Base-by-base conservation (phyloP, 1,284 basidiomycete genomes). In the Rhodotorula sp. region DNA sequence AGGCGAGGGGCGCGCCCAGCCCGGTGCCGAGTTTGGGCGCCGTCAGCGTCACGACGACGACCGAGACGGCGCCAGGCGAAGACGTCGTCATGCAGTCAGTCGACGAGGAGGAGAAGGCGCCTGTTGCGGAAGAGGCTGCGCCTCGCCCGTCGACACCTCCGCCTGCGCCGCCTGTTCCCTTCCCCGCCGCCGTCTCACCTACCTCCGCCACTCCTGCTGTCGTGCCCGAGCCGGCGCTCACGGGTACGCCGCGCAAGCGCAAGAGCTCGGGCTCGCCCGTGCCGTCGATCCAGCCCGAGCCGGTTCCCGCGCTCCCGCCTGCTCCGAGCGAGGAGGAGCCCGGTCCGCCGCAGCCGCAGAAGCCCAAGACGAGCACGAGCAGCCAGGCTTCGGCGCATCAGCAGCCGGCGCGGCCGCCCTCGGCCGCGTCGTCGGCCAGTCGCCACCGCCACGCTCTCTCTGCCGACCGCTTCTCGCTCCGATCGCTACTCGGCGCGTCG, bases 401-500 rank as follows among this genome's bases (percentile, higher is more conserved):
- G 34, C 53, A 67, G 66, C 52, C 60, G n/a, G 27, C 61, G 19
- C 46, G 34, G 9, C 54, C 55, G 4, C 59, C 55, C 1, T 78
- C 78, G 2, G 65, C 66, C n/a, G 67, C 68, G 7, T 85, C 86
- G 27, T 83, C 50, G 56, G 53, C 77, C 70, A 81, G 84, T 48
- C 84, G 87, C 46, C 85, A 87, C 74, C 82, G 85, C 73, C 87
- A 87, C 71, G 88, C 88, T 16, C 80, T 89, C 71, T 90, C 89
- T 0, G 84, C 90, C 73, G 90, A 90, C 83, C 89, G 89, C 79
- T 89, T 90, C 78, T 88, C 87, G n/a, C 84, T 91, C 17, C 85
- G 87, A 62, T 88, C 88, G 80, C 84, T 91, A 60, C 86, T 90
- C 65, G 83, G 85, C 49, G 75, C 65, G 19, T 54, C 53, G 27